These are phyloP conservation scores for Earliella scabrosa DNA, from an alignment of 1,284 basidiomycete species.

Conservation along the genomic window DNA sequence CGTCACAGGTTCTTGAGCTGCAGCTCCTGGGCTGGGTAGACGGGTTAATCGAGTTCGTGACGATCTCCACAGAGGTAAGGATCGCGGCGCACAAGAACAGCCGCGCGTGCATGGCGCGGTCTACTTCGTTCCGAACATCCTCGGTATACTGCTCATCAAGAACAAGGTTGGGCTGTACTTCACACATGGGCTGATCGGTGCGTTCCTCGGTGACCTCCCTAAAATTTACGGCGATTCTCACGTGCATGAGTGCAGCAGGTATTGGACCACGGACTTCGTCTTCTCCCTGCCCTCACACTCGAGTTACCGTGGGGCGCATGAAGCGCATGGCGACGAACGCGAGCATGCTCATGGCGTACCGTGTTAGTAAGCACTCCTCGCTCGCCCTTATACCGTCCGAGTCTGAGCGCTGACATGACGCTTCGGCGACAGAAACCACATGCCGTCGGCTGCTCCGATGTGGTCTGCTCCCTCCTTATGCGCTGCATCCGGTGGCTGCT, in stretches of 20 bases:
- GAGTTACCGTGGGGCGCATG: constrained; percentile 74
- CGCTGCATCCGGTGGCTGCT: constrained; percentile 60
- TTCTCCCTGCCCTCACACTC: constrained; percentile 73
- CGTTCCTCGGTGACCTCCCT: no score
- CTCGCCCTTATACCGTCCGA: neutral
- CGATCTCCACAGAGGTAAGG: constrained; percentile 63
- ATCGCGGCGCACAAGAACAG: constrained; percentile 60
- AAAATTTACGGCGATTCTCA: no score
- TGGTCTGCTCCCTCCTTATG: constrained; percentile 51
- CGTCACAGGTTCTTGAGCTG: constrained; percentile 70
- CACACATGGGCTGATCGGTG: constrained; percentile 65
- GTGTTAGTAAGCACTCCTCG: constrained; percentile 68
- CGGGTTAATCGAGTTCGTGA: constrained; percentile 68
- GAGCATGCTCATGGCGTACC: constrained; percentile 72
- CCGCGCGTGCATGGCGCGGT: constrained; percentile 65
- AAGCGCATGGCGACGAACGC: constrained; percentile 72
- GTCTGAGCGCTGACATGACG: neutral
- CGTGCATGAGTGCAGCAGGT: no score
- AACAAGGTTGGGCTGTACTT: constrained; percentile 68
- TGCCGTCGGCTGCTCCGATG: constrained; percentile 66
- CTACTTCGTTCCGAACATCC: constrained; percentile 66
- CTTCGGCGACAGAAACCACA: constrained; percentile 48
- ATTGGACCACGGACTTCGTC: constrained; percentile 71
- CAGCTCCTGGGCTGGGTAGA: constrained; percentile 73
- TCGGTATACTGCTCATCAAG: constrained; percentile 63